Base-by-base conservation (phyloP, 2,329 filamentous ascomycete species). In the Diaporthe vexans region DNA sequence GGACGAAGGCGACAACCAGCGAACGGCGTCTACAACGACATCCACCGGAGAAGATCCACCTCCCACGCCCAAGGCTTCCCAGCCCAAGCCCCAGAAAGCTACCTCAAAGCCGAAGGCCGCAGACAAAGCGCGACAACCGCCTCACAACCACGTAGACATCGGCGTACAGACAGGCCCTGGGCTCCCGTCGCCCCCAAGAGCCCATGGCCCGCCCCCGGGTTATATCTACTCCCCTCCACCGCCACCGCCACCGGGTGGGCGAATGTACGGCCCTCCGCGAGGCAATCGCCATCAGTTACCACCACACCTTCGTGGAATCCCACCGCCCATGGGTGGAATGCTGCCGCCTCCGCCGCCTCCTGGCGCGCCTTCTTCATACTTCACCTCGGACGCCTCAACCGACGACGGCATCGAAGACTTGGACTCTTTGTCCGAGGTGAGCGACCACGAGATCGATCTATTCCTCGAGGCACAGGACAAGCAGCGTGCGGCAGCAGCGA, bases 391-490 rank as follows among this genome's bases (percentile, higher is more conserved):
- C 17, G 68, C 75, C 43, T 68, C 73, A 46, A 68, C 75, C 5
- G 69, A 76, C 43, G 71, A 77, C 21, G 77, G 76, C 24, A 51
- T 76, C 6, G 74, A 72, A 48, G 80, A 79, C 72, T 21, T 78
- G 3, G 77, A 78, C 19, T 76, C 75, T 40, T 54, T 78, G 35
- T 81, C 80, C 9, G 79, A 81, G 19, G 40, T 83, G 11, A 78
- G 78, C 17, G 81, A 83, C 26, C 57, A 68, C 26, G 79, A 81
- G 43, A 72, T 83, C 5, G 80, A 83, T 68, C 68, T 78, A 33
- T 57, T 73, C 37, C 72, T 81, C 51, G 67, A 77, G 43, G 71
- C 77, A 11, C 58, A 74, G 71, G 52, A 13, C 13, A 56, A 56
- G 17, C n/a, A 52, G 24, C 56, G 56, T 35, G 67, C 40, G 4